Evolutionary conservation across 2,329 filamentous ascomycete genomes (phyloP).

Genomic region (Neoarthrinium moseri): DNA sequence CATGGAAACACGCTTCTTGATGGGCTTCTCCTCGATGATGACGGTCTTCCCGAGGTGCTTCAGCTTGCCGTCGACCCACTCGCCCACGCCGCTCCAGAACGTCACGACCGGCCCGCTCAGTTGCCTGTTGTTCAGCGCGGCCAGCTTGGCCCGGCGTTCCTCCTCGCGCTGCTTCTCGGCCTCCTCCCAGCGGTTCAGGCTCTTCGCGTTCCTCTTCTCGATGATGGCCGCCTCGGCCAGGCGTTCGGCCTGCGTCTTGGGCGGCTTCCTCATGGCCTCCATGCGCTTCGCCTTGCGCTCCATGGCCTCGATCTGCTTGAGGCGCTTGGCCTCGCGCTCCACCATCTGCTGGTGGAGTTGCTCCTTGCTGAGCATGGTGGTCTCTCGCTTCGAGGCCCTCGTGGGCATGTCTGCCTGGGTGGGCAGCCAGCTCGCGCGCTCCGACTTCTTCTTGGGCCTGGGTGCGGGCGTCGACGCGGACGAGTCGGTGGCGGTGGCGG

Average conservation of each 20-base stretch:
- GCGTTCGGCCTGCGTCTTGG: constrained; percentile 84
- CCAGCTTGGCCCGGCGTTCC: constrained; percentile 77
- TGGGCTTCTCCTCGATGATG: constrained; percentile 58
- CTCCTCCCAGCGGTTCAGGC: constrained; percentile 89
- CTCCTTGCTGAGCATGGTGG: constrained; percentile 59
- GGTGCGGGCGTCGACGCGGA: constrained; percentile 43
- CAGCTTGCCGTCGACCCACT: constrained; percentile 75
- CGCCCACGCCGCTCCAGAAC: constrained; percentile 88
- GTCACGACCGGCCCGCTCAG: constrained; percentile 87
- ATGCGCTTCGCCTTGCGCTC: constrained; percentile 68
- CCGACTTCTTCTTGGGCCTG: constrained; percentile 59
- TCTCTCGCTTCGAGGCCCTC: constrained; percentile 56
- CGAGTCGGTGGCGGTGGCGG: constrained; percentile 29
- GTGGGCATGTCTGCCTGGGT: constrained; percentile 54
- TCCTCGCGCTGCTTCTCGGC: constrained; percentile 87
- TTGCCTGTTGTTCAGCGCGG: constrained; percentile 82
- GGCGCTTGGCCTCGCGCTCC: constrained; percentile 67
- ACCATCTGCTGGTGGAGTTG: constrained; percentile 70
- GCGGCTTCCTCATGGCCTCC: constrained; percentile 72
- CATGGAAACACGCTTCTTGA: constrained; percentile 45
- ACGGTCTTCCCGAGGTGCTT: constrained; percentile 67
- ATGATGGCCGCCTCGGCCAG: constrained; percentile 79
- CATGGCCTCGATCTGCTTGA: constrained; percentile 69
- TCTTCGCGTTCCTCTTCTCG: constrained; percentile 86
- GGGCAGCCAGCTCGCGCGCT: constrained; percentile 58